phyloP scores from a whole-genome alignment of 2,329 filamentous ascomycete genomes.

The Cadophora gregata region DNA sequence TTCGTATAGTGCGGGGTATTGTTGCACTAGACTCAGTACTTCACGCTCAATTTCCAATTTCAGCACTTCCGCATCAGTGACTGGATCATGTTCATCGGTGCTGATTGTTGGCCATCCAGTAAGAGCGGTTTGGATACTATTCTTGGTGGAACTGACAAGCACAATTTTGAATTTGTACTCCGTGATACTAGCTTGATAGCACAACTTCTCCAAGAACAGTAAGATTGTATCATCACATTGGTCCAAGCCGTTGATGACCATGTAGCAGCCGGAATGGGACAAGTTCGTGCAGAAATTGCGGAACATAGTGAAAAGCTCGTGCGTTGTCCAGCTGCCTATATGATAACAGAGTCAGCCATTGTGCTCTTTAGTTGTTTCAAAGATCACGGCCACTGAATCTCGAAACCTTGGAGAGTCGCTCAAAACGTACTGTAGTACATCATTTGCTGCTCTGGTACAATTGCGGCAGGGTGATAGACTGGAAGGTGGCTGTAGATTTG shows the following conservation, averaged over 20 bases:
- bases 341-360: background rate
- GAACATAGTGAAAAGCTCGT: slow-evolving; percentile 17
- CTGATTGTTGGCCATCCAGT: background rate
- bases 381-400: background rate
- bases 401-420: background rate
- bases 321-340: slow-evolving; percentile 15
- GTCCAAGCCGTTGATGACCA: slow-evolving; percentile 24
- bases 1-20: background rate
- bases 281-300: slow-evolving; percentile 7
- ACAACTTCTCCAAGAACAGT: slow-evolving; percentile 16
- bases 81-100: background rate
- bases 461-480: slow-evolving; percentile 1
- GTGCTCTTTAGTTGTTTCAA: background rate
- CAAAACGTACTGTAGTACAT: background rate
- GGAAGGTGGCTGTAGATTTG: slow-evolving; percentile 15
- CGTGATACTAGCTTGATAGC: background rate
- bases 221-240: slow-evolving; percentile 19
- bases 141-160: background rate
- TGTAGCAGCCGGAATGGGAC: background rate
- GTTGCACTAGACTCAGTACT: background rate
- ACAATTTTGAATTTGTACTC: slow-evolving; percentile 20
- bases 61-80: background rate
- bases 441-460: slow-evolving; percentile 12
- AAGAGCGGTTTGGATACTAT: background rate
- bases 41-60: background rate